Conservation (phyloP, 2,329 filamentous ascomycete genomes). For the Aspergillus sp. region DNA sequence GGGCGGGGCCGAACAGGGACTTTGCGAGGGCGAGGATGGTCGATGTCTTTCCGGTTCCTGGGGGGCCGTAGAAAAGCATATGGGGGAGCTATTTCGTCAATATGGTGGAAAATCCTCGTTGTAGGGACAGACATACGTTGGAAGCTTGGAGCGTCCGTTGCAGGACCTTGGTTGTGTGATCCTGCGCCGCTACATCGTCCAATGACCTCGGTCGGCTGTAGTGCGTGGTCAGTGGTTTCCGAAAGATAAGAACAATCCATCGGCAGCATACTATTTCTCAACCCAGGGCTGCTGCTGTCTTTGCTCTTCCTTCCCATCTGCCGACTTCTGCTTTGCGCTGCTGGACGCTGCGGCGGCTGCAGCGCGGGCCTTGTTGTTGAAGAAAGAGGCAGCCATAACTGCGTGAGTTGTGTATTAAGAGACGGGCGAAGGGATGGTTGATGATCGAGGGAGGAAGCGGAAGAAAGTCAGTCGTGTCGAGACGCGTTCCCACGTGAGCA, state of each 20-base stretch:
- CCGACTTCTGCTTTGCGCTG: conserved; percentile 56
- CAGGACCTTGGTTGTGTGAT: conserved; percentile 89
- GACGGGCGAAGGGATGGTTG: too few relatives aligned
- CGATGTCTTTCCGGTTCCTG: conserved; percentile 94
- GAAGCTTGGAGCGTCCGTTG: conserved; percentile 88
- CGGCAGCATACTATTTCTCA: conserved; percentile 75
- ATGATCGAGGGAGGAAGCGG: not conserved
- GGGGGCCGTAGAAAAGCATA: conserved; percentile 98
- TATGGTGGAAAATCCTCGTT: not conserved
- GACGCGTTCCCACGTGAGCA: conserved; percentile 1
- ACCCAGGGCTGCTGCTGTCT: conserved; percentile 83
- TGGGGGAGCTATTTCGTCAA: conserved; percentile 61
- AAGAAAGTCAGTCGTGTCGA: conserved; percentile 1
- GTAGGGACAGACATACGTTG: conserved; percentile 50
- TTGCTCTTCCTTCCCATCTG: conserved; percentile 52
- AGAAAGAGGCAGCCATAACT: conserved; percentile 69
- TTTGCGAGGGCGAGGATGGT: conserved; percentile 95
- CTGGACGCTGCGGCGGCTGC: conserved; percentile 64
- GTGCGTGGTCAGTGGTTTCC: conserved; percentile 2
- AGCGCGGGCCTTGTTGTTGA: conserved; percentile 82
- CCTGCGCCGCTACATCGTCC: conserved; percentile 91
- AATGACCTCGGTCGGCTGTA: conserved; percentile 82
- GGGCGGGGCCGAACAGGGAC: conserved; percentile 90
- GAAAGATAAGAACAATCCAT: too few relatives aligned
- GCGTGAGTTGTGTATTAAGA: not conserved